Evolutionary conservation across 2,329 filamentous ascomycete genomes (phyloP).

Genomic region (Phialophora tarda): DNA sequence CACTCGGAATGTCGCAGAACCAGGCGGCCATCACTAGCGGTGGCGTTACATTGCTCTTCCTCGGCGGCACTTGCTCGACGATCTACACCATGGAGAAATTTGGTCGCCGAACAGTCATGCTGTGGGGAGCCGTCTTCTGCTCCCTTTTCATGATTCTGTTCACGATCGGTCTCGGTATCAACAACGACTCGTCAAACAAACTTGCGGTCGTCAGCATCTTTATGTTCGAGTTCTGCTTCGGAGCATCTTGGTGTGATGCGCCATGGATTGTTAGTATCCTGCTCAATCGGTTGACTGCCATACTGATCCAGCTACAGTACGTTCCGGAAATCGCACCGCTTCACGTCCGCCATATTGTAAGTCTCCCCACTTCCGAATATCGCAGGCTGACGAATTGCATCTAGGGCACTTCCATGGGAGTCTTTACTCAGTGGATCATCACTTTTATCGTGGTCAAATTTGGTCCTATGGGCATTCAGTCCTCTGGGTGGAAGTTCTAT

Average conservation of each 20-base stretch:
- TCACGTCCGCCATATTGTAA: slow-evolving; percentile 56
- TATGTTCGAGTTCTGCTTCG: slow-evolving; percentile 31
- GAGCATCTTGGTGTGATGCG: slow-evolving; percentile 29
- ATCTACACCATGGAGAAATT: slow-evolving; percentile 32
- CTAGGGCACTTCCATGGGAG: slow-evolving; percentile 57
- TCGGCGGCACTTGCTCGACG: slow-evolving; percentile 31
- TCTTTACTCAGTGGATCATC: slow-evolving; percentile 54
- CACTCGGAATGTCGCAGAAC: slow-evolving; percentile 37
- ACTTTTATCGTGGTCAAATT: slow-evolving; percentile 36
- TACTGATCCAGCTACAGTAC: slow-evolving; percentile 41
- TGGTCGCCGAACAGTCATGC: slow-evolving; percentile 27
- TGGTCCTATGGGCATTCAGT: slow-evolving; percentile 29
- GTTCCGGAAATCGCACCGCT: slow-evolving; percentile 59
- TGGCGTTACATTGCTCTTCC: slow-evolving; percentile 28
- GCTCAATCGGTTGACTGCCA: too few species aligned
- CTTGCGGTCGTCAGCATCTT: slow-evolving; percentile 31
- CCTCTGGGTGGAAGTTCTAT: slow-evolving; percentile 56
- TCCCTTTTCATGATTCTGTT: slow-evolving; percentile 31
- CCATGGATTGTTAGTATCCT: slow-evolving; percentile 22
- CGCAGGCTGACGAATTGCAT: slow-evolving; percentile 35
- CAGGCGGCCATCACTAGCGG: slow-evolving; percentile 31
- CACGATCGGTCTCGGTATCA: slow-evolving; percentile 30
- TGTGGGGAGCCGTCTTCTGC: slow-evolving; percentile 31
- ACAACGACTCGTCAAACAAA: slow-evolving; percentile 27
- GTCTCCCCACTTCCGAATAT: neutral